Conservation (phyloP, 192 early-diverging fungal genomes). For the Rhizophlyctis rosea region DNA sequence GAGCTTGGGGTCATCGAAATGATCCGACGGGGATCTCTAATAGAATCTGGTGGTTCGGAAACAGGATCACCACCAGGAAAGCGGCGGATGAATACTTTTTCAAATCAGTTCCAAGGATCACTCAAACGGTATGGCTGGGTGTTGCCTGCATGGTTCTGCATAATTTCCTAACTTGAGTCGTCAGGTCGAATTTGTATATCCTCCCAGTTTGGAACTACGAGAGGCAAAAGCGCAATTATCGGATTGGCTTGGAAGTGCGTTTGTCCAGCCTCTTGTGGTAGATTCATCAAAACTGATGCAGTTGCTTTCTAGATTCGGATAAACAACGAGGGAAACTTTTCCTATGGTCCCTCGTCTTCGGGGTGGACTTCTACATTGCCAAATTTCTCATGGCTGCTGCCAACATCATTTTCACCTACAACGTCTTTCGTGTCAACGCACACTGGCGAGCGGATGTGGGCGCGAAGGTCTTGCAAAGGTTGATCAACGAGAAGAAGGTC, state of each 20-base stretch:
- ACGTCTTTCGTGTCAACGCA: slow-evolving; percentile 44
- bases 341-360: slow-evolving; percentile 34
- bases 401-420: slow-evolving; percentile 47
- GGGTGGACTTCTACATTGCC: slow-evolving; percentile 33
- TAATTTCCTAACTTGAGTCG: background rate
- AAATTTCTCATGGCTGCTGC: slow-evolving; percentile 37
- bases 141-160: background rate
- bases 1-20: slow-evolving; percentile 15
- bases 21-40: background rate
- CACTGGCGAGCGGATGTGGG: slow-evolving; percentile 34
- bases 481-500: slow-evolving; percentile 32
- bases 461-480: slow-evolving; percentile 22
- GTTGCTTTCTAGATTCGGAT: slow-evolving; percentile 17
- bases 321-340: slow-evolving; percentile 27
- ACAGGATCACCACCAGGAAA: slow-evolving; percentile 35
- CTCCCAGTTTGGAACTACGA: slow-evolving; percentile 22
- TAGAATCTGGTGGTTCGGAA: slow-evolving; percentile 20
- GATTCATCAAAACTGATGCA: background rate
- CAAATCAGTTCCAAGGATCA: slow-evolving; percentile 37
- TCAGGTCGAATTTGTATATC: slow-evolving; percentile 46
- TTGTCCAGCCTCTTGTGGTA: slow-evolving; percentile 1
- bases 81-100: slow-evolving; percentile 51
- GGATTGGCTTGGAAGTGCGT: slow-evolving; percentile 26
- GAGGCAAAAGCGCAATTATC: slow-evolving; percentile 27
- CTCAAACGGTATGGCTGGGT: slow-evolving; percentile 22